Conservation (phyloP, 73 alveolate species). For the Stentor coeruleus region DNA sequence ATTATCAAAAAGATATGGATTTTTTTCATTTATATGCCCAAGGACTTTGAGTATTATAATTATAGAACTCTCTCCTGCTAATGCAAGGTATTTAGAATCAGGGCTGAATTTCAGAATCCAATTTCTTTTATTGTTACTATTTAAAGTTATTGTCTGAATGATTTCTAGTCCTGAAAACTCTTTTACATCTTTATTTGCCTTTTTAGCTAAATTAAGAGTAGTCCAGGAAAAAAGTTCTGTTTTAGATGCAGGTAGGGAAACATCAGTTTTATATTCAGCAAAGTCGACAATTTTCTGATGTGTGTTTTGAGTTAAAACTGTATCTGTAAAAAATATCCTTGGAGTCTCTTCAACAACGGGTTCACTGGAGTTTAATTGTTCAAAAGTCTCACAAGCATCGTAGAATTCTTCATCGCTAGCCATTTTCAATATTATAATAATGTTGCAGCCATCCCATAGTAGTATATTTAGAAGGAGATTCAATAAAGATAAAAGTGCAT, state of each 20-base stretch:
- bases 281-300: background rate
- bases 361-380: background rate
- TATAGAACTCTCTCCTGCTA: constrained; percentile 80
- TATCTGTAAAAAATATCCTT: background rate
- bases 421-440: too few relatives aligned
- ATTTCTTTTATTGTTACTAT: background rate
- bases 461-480: too few relatives aligned
- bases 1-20: too few relatives aligned
- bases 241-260: background rate
- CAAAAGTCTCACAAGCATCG: constrained; percentile 15
- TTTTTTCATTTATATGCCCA: background rate
- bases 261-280: background rate
- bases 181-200: background rate
- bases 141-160: background rate
- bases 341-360: background rate
- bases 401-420: constrained; percentile 3
- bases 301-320: background rate
- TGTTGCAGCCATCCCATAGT: too few relatives aligned
- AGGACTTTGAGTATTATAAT: constrained; percentile 64
- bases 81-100: constrained; percentile 60
- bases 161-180: constrained; percentile 21
- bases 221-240: constrained; percentile 9
- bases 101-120: constrained; percentile 51
- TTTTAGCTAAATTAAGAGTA: background rate
- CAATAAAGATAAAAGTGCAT: too few relatives aligned